Percentiles rank a stretch among this genome's conserved stretches.
These are phyloP conservation scores for Kodamaea restingae DNA, from an alignment of 805 yeast species.

Conservation along the genomic window DNA sequence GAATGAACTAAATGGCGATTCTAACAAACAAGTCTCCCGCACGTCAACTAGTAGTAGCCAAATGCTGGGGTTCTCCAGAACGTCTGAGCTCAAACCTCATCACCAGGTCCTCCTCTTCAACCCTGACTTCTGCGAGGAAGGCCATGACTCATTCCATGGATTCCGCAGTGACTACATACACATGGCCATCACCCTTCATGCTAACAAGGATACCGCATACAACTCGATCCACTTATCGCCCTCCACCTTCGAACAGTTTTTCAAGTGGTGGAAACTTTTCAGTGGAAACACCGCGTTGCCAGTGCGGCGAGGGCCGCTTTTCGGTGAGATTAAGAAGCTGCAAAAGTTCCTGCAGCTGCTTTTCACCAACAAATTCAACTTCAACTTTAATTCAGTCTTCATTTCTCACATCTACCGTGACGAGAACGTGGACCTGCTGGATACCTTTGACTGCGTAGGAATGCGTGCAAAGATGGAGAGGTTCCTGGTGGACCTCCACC, in stretches of 20 bases:
- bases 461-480: constrained; percentile 44
- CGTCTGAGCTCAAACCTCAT: constrained; percentile 53
- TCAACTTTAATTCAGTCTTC: constrained; percentile 68
- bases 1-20: too few relatives aligned
- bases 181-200: constrained; percentile 38
- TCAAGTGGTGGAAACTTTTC: constrained; percentile 83
- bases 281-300: constrained; percentile 78
- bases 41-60: too few relatives aligned
- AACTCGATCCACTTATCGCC: constrained; percentile 81
- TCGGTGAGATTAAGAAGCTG: constrained; percentile 50
- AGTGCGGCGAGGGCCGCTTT: constrained; percentile 67
- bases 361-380: constrained; percentile 73
- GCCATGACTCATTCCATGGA: constrained; percentile 40
- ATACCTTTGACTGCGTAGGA: constrained; percentile 60
- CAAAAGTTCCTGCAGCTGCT: constrained; percentile 74
- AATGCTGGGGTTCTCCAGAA: too few relatives aligned
- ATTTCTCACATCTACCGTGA: constrained; percentile 69
- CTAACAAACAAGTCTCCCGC: too few relatives aligned
- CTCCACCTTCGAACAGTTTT: constrained; percentile 60
- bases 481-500: constrained; percentile 39
- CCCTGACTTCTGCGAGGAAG: constrained; percentile 43
- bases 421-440: constrained; percentile 28
- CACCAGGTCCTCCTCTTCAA: constrained; percentile 54
- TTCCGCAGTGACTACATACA: constrained; percentile 39
- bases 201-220: constrained; percentile 39